A percentile compares a stretch with the other conserved stretches of the same genome.
Evolutionary conservation across 2,329 filamentous ascomycete genomes (phyloP).

Genomic region (Colletotrichum destructivum): DNA sequence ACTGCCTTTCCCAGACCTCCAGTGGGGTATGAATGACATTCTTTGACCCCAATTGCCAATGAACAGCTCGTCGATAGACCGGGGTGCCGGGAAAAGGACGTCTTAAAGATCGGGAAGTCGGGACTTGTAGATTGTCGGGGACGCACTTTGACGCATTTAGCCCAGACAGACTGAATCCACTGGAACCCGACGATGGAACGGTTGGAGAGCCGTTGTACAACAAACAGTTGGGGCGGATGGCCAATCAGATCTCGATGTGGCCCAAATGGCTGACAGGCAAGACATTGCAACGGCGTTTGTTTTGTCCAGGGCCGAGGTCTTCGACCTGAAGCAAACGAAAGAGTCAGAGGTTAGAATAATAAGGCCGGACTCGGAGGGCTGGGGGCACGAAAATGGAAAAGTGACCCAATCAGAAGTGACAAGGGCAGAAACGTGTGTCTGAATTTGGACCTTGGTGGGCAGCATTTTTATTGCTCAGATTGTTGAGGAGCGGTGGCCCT

Average conservation of each 20-base stretch:
- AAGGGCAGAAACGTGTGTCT: conserved; percentile 36
- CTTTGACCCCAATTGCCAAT: conserved; percentile 33
- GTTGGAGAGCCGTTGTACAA: conserved; percentile 24
- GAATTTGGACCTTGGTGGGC: conserved; percentile 14
- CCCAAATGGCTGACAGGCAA: conserved; percentile 12
- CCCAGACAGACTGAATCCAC: conserved; percentile 26
- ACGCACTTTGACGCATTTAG: conserved; percentile 37
- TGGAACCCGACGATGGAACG: conserved; percentile 18
- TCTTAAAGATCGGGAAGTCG: conserved; percentile 39
- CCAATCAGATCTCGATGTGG: conserved; percentile 28
- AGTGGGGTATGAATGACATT: conserved; percentile 33
- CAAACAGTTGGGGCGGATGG: conserved; percentile 10
- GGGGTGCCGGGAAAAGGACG: conserved; percentile 35
- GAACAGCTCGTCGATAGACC: conserved; percentile 30
- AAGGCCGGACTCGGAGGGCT: conserved; percentile 18
- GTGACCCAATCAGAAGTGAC: conserved; percentile 33
- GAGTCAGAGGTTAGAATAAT: conserved; percentile 3
- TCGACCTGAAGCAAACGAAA: conserved; percentile 24
- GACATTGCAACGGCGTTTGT: conserved; percentile 9
- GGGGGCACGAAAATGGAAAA: conserved; percentile 21
- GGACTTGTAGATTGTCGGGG: conserved; percentile 39
- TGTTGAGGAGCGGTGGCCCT: conserved; percentile 39
- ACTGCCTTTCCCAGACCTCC: conserved; percentile 21
- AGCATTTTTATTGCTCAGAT: conserved; percentile 35
- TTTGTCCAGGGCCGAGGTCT: conserved; percentile 17